These are phyloP conservation scores for Gossypium trilobum DNA, from an alignment of 441 rosid genomes.

Conservation along the genomic window DNA sequence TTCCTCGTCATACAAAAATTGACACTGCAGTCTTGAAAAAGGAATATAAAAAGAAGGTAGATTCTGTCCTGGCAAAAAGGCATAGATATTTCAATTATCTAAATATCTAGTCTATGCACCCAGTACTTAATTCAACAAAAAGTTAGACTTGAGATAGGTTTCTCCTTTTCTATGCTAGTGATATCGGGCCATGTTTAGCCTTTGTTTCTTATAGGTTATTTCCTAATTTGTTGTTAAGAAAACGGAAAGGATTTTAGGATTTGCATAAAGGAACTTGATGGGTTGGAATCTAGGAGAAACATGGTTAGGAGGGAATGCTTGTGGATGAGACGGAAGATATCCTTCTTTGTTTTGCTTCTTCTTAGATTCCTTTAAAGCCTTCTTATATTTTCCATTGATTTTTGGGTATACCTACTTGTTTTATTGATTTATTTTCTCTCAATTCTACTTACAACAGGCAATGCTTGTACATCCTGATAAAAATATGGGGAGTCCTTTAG, in stretches of 20 bases:
- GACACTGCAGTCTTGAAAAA: slow-evolving; percentile 57
- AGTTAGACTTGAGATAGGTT: not conserved
- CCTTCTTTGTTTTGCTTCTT: not conserved
- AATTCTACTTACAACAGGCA: slow-evolving; percentile 45
- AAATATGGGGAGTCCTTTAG: slow-evolving; percentile 85
- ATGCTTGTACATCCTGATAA: slow-evolving; percentile 99
- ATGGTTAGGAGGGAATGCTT: not conserved
- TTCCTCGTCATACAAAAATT: slow-evolving; percentile 60
- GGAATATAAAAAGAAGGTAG: slow-evolving; percentile 87
- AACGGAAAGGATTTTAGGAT: not conserved
- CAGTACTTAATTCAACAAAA: not conserved
- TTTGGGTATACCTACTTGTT: not conserved
- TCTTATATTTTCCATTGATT: not conserved
- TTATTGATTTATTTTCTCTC: not conserved
- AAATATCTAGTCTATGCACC: not conserved
- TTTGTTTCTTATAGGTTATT: not conserved
- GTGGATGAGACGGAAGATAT: not conserved
- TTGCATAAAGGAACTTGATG: not conserved
- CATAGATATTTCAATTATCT: not conserved
- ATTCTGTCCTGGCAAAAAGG: not conserved
- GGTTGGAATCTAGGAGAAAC: not conserved
- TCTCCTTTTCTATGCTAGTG: not conserved
- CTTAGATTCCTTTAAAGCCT: not conserved
- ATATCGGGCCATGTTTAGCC: slow-evolving; percentile 1
- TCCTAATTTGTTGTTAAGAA: not conserved